These are phyloP conservation scores for Colletotrichum australisinense DNA, from an alignment of 2,329 filamentous ascomycete genomes.

Conservation along the genomic window DNA sequence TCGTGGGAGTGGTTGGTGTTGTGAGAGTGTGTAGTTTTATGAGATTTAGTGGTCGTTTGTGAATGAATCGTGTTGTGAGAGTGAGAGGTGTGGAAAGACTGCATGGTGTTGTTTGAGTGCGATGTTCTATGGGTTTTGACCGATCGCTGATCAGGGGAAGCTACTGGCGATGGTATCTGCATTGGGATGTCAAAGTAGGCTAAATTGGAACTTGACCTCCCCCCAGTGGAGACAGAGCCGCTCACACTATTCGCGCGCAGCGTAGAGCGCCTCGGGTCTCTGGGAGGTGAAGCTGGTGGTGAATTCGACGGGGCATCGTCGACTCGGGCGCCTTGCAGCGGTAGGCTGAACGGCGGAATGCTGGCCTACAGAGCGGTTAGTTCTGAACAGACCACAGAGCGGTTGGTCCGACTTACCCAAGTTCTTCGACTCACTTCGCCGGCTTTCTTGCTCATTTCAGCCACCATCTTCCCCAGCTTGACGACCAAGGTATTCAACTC, in stretches of 20 bases:
- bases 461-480: slow-evolving; percentile 80
- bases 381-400: neutral
- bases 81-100: slow-evolving; percentile 22
- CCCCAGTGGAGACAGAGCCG: slow-evolving; percentile 31
- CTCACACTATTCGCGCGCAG: slow-evolving; percentile 32
- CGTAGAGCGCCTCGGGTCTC: slow-evolving; percentile 27
- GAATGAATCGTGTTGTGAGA: slow-evolving; percentile 22
- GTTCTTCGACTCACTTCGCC: slow-evolving; percentile 84
- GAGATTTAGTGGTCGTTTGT: neutral
- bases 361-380: slow-evolving; percentile 28
- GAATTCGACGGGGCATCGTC: slow-evolving; percentile 35
- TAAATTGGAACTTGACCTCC: slow-evolving; percentile 31
- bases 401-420: slow-evolving; percentile 65
- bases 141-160: slow-evolving; percentile 25
- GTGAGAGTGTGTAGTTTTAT: neutral
- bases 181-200: slow-evolving; percentile 41
- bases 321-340: slow-evolving; percentile 36
- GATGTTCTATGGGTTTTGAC: slow-evolving; percentile 10
- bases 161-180: slow-evolving; percentile 19
- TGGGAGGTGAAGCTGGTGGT: slow-evolving; percentile 41
- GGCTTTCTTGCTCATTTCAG: slow-evolving; percentile 87
- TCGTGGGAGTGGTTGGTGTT: neutral
- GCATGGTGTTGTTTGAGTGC: slow-evolving; percentile 1
- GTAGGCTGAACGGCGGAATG: slow-evolving; percentile 37
- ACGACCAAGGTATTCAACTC: slow-evolving; percentile 76